Base-by-base conservation (phyloP, 805 yeast species). In the Brettanomyces anomalus region DNA sequence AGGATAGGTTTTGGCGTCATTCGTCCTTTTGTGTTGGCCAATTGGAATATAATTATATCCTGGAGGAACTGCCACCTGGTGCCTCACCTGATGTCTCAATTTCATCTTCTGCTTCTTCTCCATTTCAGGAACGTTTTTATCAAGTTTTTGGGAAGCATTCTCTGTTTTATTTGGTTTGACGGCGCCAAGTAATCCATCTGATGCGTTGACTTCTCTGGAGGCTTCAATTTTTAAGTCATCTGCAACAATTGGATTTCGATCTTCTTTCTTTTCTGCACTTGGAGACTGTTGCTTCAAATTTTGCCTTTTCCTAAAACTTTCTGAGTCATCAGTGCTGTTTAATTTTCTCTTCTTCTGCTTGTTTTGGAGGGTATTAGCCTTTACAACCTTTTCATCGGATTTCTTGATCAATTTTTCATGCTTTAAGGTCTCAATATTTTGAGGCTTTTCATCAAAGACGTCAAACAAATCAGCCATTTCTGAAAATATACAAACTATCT, bases 21-120 rank as follows among this genome's bases (percentile, higher is more conserved):
- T 69, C 17, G 58, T 55, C 57, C 95, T 75, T 57, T 81, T 81
- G 61, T 93, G 97, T 50, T 87, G 83, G 21, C 88, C 82, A 50
- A 90, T 87, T 14, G 97, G 97, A 13, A 70, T 70, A 57, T 93
- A 90, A 42, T 89, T 83, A 58, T 81, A 93, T 46, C 83, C 83
- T 4, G 95, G 94, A 1, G 98, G 98, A 19, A 90, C 73, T 2
- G 97, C 97, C 10, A 90, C 98, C 64, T 90, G 97, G 66, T 90
- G 98, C 62, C 97, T 82, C 43, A 90, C 96, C 64, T 87, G 96
- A 68, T 90, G 98, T 45, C 79, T 79, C 49, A 88, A 68, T 59
- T 83, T 81, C 46, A 88, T 80, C 44, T 60, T 58, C 39, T 24
- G n/a, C 17, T 36, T n/a, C n/a, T 32, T 34, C 15, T 13, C 20